Evolutionary conservation across 1,284 basidiomycete species (phyloP), one percentile per base, ranked within the genome.

Genomic region (Microbotryomycetes sp.): DNA sequence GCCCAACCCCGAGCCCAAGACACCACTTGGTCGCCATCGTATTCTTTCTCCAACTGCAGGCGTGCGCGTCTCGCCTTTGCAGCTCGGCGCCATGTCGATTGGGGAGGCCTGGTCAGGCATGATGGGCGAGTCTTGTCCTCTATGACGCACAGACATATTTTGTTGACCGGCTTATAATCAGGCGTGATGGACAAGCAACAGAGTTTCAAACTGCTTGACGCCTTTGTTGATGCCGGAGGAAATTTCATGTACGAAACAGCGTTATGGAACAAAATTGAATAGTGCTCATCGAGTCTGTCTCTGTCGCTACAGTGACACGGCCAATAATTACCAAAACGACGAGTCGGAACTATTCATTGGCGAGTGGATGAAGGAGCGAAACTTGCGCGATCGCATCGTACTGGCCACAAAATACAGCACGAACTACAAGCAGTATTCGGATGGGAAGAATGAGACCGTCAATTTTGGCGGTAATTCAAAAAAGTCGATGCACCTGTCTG

Each of bases 281-380:
- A 52, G 26, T n/a, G 64, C 61, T 24, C 60, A 67, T 13, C 24
- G 1, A n/a, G 3, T 16, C 24, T 47, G 4, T 15, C n/a, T 21
- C 13, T 56, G 7, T 3, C 4, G 5, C 3, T 18, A 11, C 29
- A 16, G 28, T 1, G 24, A 16, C 13, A 48, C n/a, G 6, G 79
- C n/a, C n/a, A n/a, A n/a, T n/a, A n/a, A n/a, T n/a, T n/a, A n/a
- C n/a, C n/a, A 82, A 57, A 76, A 80, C 41, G 81, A 79, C 50
- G 72, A 76, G 2, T 80, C 78, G 3, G 83, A 85, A 64, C 70
- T 73, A 47, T 79, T 82, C 60, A 79, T 84, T 41, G 83, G 83
- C 1, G 81, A 81, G 70, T 85, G 83, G 83, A 79, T 77, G 46
- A 79, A 81, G 57, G 52, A 69, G 11, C 75, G 80, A 4, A 78